These are phyloP conservation scores for Hypoxylon sp. DNA, from an alignment of 2,329 filamentous ascomycete genomes.

Conservation along the genomic window DNA sequence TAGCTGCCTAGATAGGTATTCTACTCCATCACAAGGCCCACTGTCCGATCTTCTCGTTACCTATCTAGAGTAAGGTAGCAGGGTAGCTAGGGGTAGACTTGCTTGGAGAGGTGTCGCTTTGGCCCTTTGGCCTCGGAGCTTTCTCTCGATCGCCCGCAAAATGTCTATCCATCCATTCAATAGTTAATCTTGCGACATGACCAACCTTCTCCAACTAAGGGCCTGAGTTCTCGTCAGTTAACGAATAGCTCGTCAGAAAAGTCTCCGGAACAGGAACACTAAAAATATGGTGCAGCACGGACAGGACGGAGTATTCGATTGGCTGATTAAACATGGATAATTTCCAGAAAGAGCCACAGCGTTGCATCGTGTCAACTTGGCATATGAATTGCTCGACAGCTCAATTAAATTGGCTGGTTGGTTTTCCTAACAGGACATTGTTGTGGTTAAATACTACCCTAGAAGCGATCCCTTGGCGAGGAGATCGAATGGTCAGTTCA, in stretches of 20 bases:
- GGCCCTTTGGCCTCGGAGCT: conserved; percentile 32
- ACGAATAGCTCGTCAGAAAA: conserved; percentile 40
- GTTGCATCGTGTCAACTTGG: conserved; percentile 42
- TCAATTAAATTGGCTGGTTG: conserved; percentile 45
- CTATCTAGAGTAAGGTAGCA: neutral
- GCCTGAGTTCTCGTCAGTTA: conserved; percentile 22
- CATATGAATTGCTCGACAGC: conserved; percentile 33
- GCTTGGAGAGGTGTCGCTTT: conserved; percentile 14
- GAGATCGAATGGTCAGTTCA: conserved; percentile 41
- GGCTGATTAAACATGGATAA: conserved; percentile 38
- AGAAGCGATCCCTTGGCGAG: conserved; percentile 48
- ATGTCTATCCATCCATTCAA: conserved; percentile 35
- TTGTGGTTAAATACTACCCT: conserved; percentile 45
- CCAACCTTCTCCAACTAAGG: conserved; percentile 36
- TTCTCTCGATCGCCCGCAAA: conserved; percentile 42
- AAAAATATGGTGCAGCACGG: conserved; percentile 36
- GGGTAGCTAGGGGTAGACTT: conserved; percentile 12
- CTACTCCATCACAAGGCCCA: conserved; percentile 23
- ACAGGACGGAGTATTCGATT: conserved; percentile 27
- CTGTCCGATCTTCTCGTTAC: conserved; percentile 22
- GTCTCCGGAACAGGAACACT: conserved; percentile 40
- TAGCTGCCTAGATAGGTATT: conserved; percentile 19
- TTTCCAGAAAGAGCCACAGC: conserved; percentile 45
- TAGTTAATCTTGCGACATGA: conserved; percentile 45
- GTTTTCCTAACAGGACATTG: conserved; percentile 33